phyloP scores from a whole-genome alignment of 2,329 filamentous ascomycete genomes.

The Chaetomium sp. region DNA sequence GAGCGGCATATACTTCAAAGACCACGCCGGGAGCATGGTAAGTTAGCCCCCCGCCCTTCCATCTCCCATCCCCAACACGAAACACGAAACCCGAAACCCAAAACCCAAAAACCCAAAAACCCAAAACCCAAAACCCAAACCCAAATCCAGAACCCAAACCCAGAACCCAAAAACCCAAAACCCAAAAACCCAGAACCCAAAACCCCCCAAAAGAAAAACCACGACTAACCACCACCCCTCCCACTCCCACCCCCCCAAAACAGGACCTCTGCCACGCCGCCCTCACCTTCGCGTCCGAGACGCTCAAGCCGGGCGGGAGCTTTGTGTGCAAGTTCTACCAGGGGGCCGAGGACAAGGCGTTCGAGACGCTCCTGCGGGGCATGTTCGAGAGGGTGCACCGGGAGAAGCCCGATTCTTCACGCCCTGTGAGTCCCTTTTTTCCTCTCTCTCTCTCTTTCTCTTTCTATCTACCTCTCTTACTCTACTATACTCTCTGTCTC shows the following conservation, averaged over 20 bases:
- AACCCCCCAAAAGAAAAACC: not conserved
- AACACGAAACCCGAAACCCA: not conserved
- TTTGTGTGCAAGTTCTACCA: constrained; percentile 99
- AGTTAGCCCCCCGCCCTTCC: constrained; percentile 42
- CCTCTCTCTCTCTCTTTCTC: not conserved
- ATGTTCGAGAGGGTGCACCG: constrained; percentile 80
- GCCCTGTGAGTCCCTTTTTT: constrained; percentile 63
- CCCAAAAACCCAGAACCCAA: not conserved
- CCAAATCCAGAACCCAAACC: not conserved
- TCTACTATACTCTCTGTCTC: too few relatives aligned
- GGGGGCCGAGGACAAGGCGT: constrained; percentile 77
- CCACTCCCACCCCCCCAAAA: not conserved
- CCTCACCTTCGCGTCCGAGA: constrained; percentile 81
- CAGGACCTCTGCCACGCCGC: constrained; percentile 91
- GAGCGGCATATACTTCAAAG: constrained; percentile 80
- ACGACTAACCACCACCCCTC: not conserved
- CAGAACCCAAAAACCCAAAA: not conserved
- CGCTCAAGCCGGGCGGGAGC: constrained; percentile 77
- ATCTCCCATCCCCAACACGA: not conserved
- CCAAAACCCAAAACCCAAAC: not conserved
- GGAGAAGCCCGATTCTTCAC: constrained; percentile 89
- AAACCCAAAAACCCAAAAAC: not conserved
- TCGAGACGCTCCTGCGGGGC: constrained; percentile 73
- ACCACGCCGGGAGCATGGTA: constrained; percentile 95
- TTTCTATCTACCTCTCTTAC: not conserved